A percentile compares a stretch with the other conserved stretches of the same genome.
Evolutionary conservation across 371 early-diverging fungal genomes (phyloP).

Genomic region (Mortierella polycephala): DNA sequence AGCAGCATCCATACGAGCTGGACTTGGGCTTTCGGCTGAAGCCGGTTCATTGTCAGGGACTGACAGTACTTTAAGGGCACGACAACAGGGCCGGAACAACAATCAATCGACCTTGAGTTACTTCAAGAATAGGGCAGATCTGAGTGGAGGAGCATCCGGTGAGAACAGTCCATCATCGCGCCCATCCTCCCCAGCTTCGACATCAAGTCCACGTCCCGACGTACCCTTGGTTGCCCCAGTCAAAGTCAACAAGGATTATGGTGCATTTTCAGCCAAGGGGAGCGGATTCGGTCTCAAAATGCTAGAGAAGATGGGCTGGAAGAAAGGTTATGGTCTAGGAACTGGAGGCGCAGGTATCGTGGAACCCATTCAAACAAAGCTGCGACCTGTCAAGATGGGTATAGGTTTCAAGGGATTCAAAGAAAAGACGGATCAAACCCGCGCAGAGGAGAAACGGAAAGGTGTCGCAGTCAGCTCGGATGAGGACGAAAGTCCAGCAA

Average conservation of each 20-base stretch:
- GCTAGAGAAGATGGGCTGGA: conserved; percentile 88
- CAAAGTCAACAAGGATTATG: conserved; percentile 78
- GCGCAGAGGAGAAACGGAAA: conserved; percentile 58
- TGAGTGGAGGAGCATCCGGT: conserved; percentile 13
- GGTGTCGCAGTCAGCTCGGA: conserved; percentile 31
- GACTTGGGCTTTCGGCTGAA: conserved; percentile 25
- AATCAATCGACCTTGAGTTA: conserved; percentile 23
- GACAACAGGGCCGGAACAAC: conserved; percentile 11
- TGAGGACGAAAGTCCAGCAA: conserved; percentile 26
- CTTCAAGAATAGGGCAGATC: conserved; percentile 31
- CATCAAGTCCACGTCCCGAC: conserved; percentile 26
- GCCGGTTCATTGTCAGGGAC: conserved; percentile 7
- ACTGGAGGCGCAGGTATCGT: conserved; percentile 84
- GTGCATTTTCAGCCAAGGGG: conserved; percentile 75
- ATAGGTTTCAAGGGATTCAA: conserved; percentile 81
- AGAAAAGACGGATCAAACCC: conserved; percentile 69
- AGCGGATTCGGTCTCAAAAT: conserved; percentile 82
- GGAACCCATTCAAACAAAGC: conserved; percentile 87
- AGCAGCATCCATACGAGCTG: conserved; percentile 33
- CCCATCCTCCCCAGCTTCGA: conserved; percentile 24
- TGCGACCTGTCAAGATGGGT: conserved; percentile 85
- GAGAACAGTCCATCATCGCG: conserved; percentile 23
- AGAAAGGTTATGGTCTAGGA: conserved; percentile 82
- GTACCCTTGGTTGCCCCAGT: conserved; percentile 37
- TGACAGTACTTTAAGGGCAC: conserved; percentile 1